A percentile compares a stretch with the other conserved stretches of the same genome.
phyloP scores from a whole-genome alignment of 495 filamentous ascomycete species.

The Annulohypoxylon moriforme region DNA sequence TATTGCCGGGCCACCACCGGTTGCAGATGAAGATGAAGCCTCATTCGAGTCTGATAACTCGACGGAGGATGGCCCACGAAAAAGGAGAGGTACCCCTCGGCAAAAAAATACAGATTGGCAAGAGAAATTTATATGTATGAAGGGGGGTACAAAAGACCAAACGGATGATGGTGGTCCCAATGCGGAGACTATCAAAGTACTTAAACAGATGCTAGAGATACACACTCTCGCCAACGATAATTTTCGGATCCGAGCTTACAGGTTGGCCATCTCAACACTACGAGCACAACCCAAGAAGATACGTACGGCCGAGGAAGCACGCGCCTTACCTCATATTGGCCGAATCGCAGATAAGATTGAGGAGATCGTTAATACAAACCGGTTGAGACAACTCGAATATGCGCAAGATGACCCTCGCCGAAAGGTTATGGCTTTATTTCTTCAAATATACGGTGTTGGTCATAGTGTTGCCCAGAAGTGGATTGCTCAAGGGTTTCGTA shows the following conservation, averaged over 20 bases:
- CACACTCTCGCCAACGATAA: constrained; percentile 79
- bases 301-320: constrained; percentile 74
- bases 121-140: constrained; percentile 58
- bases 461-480: constrained; percentile 76
- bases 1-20: neutral
- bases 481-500: constrained; percentile 80
- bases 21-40: constrained; percentile 13
- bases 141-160: constrained; percentile 52
- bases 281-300: constrained; percentile 74
- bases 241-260: constrained; percentile 85
- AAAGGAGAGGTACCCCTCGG: constrained; percentile 30
- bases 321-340: constrained; percentile 76
- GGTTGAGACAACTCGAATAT: constrained; percentile 76
- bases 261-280: constrained; percentile 80
- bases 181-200: constrained; percentile 75
- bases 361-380: constrained; percentile 83
- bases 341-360: constrained; percentile 87
- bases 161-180: constrained; percentile 66
- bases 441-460: constrained; percentile 85
- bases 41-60: constrained; percentile 15
- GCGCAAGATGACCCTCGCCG: constrained; percentile 73
- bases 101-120: constrained; percentile 30
- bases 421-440: constrained; percentile 71
- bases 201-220: constrained; percentile 85
- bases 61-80: constrained; percentile 28